Evolutionary conservation across 1,284 basidiomycete genomes (phyloP).

Genomic region (Cryptococcus sp.): DNA sequence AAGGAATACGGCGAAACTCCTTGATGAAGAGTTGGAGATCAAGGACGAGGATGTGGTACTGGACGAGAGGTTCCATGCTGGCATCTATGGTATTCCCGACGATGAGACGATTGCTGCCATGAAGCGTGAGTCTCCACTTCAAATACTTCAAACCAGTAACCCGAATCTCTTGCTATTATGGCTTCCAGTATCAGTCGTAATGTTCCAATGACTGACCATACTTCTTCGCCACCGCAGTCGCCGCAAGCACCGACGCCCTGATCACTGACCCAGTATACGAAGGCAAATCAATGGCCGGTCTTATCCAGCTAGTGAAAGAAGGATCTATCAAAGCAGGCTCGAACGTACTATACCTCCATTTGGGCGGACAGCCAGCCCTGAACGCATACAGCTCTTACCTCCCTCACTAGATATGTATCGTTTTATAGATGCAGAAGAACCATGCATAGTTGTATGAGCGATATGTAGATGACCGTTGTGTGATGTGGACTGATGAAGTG

Average conservation of each 20-base stretch:
- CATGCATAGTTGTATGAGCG: too few species aligned
- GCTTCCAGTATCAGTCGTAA: background rate
- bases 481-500: too few species aligned
- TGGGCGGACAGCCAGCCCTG: constrained; percentile 40
- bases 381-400: constrained; percentile 39
- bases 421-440: too few species aligned
- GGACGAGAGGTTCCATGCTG: constrained; percentile 39
- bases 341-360: constrained; percentile 41
- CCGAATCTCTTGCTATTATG: background rate
- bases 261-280: constrained; percentile 46
- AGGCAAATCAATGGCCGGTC: constrained; percentile 39
- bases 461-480: too few species aligned
- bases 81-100: constrained; percentile 40
- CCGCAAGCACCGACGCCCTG: constrained; percentile 33
- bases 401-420: constrained; percentile 15
- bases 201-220: background rate
- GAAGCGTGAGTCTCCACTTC: constrained; percentile 22
- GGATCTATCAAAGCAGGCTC: constrained; percentile 27
- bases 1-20: constrained; percentile 26
- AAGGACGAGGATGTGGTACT: constrained; percentile 33
- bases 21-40: constrained; percentile 28
- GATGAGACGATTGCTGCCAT: constrained; percentile 36
- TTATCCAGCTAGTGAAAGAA: constrained; percentile 39
- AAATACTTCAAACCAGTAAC: too few species aligned
- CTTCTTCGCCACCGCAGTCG: constrained; percentile 10